These are phyloP conservation scores for Cystobasidium slooffiae DNA, from an alignment of 1,284 basidiomycete species.

Conservation along the genomic window DNA sequence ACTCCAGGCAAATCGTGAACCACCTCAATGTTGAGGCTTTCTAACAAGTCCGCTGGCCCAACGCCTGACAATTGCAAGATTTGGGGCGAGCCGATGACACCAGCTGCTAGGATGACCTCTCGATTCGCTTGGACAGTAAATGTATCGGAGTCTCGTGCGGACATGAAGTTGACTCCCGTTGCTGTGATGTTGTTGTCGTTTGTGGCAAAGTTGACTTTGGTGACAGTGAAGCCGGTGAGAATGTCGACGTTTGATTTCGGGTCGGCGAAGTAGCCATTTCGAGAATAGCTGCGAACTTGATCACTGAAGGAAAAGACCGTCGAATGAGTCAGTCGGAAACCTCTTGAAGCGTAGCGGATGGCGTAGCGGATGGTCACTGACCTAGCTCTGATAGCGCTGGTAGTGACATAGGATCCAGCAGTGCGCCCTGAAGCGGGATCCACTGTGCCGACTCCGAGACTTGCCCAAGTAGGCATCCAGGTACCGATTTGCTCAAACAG, in stretches of 20 bases:
- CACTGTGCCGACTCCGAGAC: slow-evolving; percentile 48
- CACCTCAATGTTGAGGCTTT: slow-evolving; percentile 62
- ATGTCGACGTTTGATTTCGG: slow-evolving; percentile 69
- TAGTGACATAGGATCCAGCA: slow-evolving; percentile 35
- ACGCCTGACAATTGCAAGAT: slow-evolving; percentile 73
- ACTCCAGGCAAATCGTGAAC: slow-evolving; percentile 64
- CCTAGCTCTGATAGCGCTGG: slow-evolving; percentile 33
- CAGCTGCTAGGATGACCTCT: slow-evolving; percentile 68
- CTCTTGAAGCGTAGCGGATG: background rate
- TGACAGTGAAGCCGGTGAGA: slow-evolving; percentile 65
- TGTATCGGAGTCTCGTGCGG: slow-evolving; percentile 52
- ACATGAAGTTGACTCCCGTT: slow-evolving; percentile 65
- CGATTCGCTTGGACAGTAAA: slow-evolving; percentile 63
- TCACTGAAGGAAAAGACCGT: slow-evolving; percentile 66
- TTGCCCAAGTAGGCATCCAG: slow-evolving; percentile 50
- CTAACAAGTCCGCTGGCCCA: slow-evolving; percentile 66
- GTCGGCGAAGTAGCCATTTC: slow-evolving; percentile 69
- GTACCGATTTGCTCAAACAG: slow-evolving; percentile 47
- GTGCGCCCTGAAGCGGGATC: slow-evolving; percentile 46
- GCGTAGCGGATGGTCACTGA: background rate
- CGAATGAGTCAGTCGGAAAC: slow-evolving; percentile 62
- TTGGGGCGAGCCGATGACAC: slow-evolving; percentile 57
- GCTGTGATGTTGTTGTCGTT: slow-evolving; percentile 56
- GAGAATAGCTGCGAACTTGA: slow-evolving; percentile 68
- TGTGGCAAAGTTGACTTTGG: slow-evolving; percentile 66